Evolutionary conservation across 2,329 filamentous ascomycete genomes (phyloP), one percentile per base, ranked within the genome.

Genomic region (Talaromyces albobiverticillius): DNA sequence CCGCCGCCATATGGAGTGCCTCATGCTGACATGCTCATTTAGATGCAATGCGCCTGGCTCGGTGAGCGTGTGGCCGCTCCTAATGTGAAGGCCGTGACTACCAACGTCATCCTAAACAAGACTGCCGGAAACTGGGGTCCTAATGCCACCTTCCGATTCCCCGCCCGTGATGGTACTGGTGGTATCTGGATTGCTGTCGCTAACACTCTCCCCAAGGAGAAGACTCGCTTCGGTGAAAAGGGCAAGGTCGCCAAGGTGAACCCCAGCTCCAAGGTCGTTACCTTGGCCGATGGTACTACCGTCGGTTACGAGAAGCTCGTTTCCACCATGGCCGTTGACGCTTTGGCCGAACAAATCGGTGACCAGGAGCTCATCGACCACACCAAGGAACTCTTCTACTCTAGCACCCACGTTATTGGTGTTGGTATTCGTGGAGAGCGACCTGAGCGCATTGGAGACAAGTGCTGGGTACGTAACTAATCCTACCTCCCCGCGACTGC

Each of bases 41-140:
- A 96, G 92, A 99, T 99, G 94, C 94, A 97, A 89, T 96, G 91
- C 76, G 80, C 87, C 73, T 99, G 94, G 94, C 88, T 97, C 60
- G 94, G 94, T 67, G 94, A 99, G 85, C 93, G 94, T 82, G 94
- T 99, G 51, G 94, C 94, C 57, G 92, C 93, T 51, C 94, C 94
- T 62, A 90, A 99, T 71, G 82, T 96, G 80, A 99, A 99, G 86
- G 83, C 82, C 36, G 89, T 95, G 65, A 92, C 90, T 65, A 88
- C 85, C 79, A 99, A 99, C 76, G 89, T 96, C 68, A 91, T 99
- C 69, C 84, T 97, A 60, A 87, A 93, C 79, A 97, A 96, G 85
- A 87, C 90, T 53, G 94, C 94, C 51, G 94, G 93, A 66, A 92
- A 91, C 81, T 99, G 94, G 94, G 94, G 94, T 40, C 94, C 94